Base-by-base conservation (phyloP, 1,284 basidiomycete species). In the Ceratobasidium sp. region DNA sequence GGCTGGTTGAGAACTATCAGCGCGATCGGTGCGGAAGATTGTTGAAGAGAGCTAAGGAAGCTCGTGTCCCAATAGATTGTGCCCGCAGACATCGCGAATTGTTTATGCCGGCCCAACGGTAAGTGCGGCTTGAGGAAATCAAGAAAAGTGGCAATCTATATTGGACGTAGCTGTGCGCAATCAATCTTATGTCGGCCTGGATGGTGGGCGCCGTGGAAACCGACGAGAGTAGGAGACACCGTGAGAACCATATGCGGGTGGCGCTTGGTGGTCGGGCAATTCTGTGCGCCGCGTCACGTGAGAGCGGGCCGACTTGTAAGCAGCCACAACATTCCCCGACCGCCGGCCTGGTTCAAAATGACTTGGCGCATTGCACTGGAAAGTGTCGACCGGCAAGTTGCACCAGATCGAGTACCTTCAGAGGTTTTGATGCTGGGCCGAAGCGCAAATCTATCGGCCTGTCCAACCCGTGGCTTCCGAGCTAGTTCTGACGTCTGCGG, bases 1-100 rank as follows among this genome's bases (percentile, higher is more conserved):
- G 93, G 92, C 75, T 96, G 93, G 79, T 98, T 97, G 73, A 97
- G 86, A 76, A 97, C 89, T 77, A 97, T 89, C 72, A 97, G 83
- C 0, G 91, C 93, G 10, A 32, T n/a, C 26, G 65, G 65, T 41
- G 39, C 41, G 9, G 36, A 26, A 39, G 62, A 41, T 32, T 41
- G 36, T 23, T 39, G 26, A 43, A n/a, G 14, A 18, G 52, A 30
- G 48, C 28, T 53, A 50, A 73, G 45, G 45, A 59, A 59, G 41
- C 64, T 60, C 28, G 43, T 69, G 10, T 58, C 55, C 72, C 72
- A 73, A 12, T 58, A 43, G 32, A 26, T 30, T 28, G n/a, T 67
- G 50, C 34, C 46, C 32, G 57, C 12, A n/a, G 70, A 50, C 70
- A 61, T 53, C 4, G 12, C n/a, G 52, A 14, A 18, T 23, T 23